Conservation (phyloP, 2,329 filamentous ascomycete genomes). For the Pseudogymnoascus sp. region DNA sequence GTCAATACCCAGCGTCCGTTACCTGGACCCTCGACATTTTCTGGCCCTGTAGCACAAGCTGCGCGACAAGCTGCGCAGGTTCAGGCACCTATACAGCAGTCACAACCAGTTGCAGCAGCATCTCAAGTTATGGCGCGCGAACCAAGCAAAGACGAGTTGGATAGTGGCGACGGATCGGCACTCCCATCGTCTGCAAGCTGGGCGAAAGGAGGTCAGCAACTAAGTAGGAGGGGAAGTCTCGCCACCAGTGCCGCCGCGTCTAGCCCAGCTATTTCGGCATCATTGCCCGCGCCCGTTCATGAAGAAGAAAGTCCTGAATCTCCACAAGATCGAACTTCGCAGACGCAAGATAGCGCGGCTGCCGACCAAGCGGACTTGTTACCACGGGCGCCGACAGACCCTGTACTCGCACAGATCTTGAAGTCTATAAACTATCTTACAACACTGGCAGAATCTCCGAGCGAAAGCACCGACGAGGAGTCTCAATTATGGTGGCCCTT, state of each 20-base stretch:
- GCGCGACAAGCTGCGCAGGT: slow-evolving; percentile 45
- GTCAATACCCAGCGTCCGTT: slow-evolving; percentile 68
- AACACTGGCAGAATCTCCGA: background rate
- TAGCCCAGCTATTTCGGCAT: slow-evolving; percentile 67
- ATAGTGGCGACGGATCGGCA: slow-evolving; percentile 76
- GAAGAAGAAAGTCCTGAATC: slow-evolving; percentile 37
- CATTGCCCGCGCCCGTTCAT: slow-evolving; percentile 48
- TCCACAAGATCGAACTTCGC: slow-evolving; percentile 15
- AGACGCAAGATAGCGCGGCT: slow-evolving; percentile 12
- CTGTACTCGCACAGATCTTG: slow-evolving; percentile 34
- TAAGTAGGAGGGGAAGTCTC: slow-evolving; percentile 67
- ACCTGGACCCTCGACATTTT: slow-evolving; percentile 42
- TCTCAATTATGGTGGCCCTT: slow-evolving; percentile 42
- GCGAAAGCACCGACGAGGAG: slow-evolving; percentile 24
- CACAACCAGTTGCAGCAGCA: slow-evolving; percentile 29
- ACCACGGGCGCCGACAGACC: slow-evolving; percentile 19
- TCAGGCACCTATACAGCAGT: slow-evolving; percentile 28
- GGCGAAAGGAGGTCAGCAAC: slow-evolving; percentile 64
- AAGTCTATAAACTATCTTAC: slow-evolving; percentile 38
- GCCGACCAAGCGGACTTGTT: slow-evolving; percentile 13
- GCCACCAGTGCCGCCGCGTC: slow-evolving; percentile 74
- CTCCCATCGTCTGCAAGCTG: slow-evolving; percentile 89
- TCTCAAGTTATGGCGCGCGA: slow-evolving; percentile 66
- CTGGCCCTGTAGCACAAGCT: slow-evolving; percentile 37
- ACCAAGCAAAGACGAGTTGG: slow-evolving; percentile 69